Conservation (phyloP, 2,329 filamentous ascomycete genomes). For the Sphaerulina vaccinii region DNA sequence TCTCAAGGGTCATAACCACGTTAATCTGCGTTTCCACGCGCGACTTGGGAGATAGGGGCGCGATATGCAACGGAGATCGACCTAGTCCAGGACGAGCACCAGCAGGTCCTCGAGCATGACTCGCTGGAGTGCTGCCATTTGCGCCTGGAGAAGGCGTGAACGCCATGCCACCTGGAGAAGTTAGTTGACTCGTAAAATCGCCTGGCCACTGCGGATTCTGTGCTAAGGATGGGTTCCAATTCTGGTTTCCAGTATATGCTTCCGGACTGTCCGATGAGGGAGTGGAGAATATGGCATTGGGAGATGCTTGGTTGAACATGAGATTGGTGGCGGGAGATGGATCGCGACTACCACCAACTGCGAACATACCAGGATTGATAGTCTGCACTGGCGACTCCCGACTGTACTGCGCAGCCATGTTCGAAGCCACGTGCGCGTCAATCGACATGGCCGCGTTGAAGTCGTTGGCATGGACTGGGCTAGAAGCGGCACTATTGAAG, state of each 20-base stretch:
- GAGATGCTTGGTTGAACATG: conserved; percentile 36
- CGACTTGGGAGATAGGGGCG: conserved; percentile 61
- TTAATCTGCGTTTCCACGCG: conserved; percentile 96
- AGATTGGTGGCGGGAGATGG: conserved; percentile 33
- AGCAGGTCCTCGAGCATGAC: conserved; percentile 15
- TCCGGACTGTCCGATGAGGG: conserved; percentile 39
- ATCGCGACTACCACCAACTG: conserved; percentile 33
- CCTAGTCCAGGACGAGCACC: conserved; percentile 22
- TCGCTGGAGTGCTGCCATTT: conserved; percentile 31
- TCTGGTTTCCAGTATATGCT: conserved; percentile 32
- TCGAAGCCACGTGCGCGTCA: conserved; percentile 27
- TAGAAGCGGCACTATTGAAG: conserved; percentile 60
- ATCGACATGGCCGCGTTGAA: conserved; percentile 33
- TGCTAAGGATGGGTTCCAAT: conserved; percentile 28
- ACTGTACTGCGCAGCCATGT: conserved; percentile 25
- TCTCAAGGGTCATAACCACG: conserved; percentile 74
- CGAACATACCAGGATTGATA: conserved; percentile 38
- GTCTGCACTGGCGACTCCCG: conserved; percentile 36
- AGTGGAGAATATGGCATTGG: conserved; percentile 39
- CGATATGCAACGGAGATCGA: conserved; percentile 37
- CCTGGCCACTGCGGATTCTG: conserved; percentile 37
- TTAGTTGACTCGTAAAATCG: conserved; percentile 34
- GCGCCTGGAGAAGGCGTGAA: conserved; percentile 39
- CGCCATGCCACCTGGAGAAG: conserved; percentile 34
- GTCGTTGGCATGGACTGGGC: conserved; percentile 43